phyloP scores from a whole-genome alignment of 441 rosid genomes.

The Lepidium campestre region DNA sequence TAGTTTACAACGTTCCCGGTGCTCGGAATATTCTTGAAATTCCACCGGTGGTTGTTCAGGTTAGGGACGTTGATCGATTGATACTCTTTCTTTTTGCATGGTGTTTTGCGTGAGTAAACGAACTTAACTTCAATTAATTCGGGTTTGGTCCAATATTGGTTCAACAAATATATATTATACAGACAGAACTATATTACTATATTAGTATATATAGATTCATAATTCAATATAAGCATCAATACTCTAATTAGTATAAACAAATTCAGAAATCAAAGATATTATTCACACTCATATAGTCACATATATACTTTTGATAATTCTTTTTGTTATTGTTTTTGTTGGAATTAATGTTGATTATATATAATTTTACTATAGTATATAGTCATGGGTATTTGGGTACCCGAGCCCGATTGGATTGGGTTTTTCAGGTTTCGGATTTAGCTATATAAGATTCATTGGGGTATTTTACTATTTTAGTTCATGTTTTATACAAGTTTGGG shows the following conservation, averaged over 20 bases:
- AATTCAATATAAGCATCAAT: neutral
- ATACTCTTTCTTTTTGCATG: neutral
- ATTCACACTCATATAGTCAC: no score
- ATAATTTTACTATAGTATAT: no score
- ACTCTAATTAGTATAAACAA: neutral
- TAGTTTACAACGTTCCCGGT: constrained; percentile 64
- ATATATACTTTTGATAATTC: no score
- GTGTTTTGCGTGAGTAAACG: constrained; percentile 14
- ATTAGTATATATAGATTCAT: neutral
- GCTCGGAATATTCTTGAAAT: constrained; percentile 70
- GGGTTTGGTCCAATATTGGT: constrained; percentile 20
- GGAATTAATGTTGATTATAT: no score
- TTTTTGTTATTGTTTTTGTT: no score
- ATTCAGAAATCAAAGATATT: neutral
- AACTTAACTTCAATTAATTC: neutral
- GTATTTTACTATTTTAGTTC: no score
- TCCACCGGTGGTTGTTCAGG: constrained; percentile 77
- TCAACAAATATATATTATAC: neutral
- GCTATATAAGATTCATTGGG: no score
- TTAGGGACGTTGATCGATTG: constrained; percentile 21
- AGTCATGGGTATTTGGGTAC: no score
- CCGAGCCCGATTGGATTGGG: no score
- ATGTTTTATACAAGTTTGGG: no score
- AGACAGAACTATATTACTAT: neutral
- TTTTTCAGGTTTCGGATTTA: no score